Evolutionary conservation across 805 yeast genomes (phyloP).

Genomic region (Saccharomyces paradoxus): DNA sequence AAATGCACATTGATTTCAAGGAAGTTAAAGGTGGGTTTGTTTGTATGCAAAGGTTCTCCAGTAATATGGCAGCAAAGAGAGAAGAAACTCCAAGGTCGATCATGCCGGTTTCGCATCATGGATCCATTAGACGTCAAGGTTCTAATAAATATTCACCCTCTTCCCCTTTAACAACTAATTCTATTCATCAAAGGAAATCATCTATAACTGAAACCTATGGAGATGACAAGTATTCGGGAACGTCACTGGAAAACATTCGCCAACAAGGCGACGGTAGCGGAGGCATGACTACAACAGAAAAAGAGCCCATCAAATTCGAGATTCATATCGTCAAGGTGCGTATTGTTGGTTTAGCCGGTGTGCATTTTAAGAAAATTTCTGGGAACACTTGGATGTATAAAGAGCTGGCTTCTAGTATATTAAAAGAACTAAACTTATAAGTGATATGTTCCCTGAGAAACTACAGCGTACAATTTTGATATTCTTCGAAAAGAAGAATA

Average conservation of each 20-base stretch:
- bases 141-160: slow-evolving; percentile 29
- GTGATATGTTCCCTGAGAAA: not conserved
- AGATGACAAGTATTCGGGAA: not conserved
- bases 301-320: slow-evolving; percentile 77
- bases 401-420: slow-evolving; percentile 77
- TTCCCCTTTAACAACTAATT: slow-evolving; percentile 44
- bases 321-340: slow-evolving; percentile 90
- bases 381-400: slow-evolving; percentile 96
- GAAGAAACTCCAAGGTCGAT: not conserved
- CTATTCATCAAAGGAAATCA: slow-evolving; percentile 32
- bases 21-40: slow-evolving; percentile 93
- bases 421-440: slow-evolving; percentile 60
- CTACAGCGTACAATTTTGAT: not conserved
- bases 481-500: not conserved
- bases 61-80: slow-evolving; percentile 21
- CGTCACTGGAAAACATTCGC: slow-evolving; percentile 32
- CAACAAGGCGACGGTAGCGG: slow-evolving; percentile 31
- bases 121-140: slow-evolving; percentile 34
- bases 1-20: slow-evolving; percentile 69
- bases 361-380: slow-evolving; percentile 84
- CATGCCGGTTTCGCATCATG: slow-evolving; percentile 13
- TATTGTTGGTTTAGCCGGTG: slow-evolving; percentile 81
- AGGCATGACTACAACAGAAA: slow-evolving; percentile 18
- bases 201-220: slow-evolving; percentile 9
- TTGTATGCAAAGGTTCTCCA: slow-evolving; percentile 55